phyloP scores from a whole-genome alignment of 2,329 filamentous ascomycete genomes.

The Leptographium lundbergii region DNA sequence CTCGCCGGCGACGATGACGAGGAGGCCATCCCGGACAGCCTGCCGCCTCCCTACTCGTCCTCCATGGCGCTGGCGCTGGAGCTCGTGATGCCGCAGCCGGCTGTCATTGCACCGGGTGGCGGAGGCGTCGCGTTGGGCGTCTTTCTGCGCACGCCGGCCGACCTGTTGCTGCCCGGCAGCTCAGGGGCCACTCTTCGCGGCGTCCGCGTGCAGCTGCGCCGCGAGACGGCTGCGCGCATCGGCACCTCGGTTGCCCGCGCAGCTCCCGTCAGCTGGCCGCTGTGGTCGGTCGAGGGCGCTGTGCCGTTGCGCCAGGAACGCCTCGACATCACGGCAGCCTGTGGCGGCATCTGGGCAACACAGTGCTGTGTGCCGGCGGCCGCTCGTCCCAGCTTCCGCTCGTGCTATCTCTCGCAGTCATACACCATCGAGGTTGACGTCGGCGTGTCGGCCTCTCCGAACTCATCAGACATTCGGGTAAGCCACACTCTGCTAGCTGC shows the following conservation, averaged over 20 bases:
- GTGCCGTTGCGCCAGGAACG: constrained; percentile 2
- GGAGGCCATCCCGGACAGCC: background rate
- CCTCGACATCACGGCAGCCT: constrained; percentile 1
- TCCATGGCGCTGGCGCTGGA: constrained; percentile 5
- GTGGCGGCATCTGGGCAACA: background rate
- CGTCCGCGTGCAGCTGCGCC: background rate
- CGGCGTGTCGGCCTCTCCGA: background rate
- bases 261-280: background rate
- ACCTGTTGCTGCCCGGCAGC: background rate
- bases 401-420: constrained; percentile 5
- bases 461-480: background rate
- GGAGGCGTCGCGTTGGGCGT: background rate
- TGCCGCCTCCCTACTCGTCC: constrained; percentile 7
- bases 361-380: background rate
- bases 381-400: constrained; percentile 1
- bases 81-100: constrained; percentile 4
- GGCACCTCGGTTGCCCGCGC: background rate
- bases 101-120: background rate
- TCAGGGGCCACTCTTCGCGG: background rate
- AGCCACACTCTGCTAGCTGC: background rate
- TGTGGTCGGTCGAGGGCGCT: constrained; percentile 3
- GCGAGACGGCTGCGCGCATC: background rate
- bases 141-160: constrained; percentile 1
- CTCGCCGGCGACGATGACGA: background rate
- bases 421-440: constrained; percentile 6